Evolutionary conservation across 139 green algal genomes (phyloP).

Genomic region (Chlamydomonas schloesseri): DNA sequence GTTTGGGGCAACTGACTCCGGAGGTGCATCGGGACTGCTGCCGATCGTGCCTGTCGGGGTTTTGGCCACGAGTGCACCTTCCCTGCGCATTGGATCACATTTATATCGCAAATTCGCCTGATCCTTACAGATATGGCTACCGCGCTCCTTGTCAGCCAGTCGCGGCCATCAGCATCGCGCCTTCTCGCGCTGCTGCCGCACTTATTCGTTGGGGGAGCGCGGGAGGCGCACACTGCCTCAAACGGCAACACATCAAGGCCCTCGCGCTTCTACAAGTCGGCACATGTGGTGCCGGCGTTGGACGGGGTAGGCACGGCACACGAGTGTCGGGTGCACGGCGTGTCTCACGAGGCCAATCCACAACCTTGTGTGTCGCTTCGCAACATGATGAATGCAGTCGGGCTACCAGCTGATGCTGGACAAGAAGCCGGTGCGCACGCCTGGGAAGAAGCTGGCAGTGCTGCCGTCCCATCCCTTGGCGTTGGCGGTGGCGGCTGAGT

Average conservation of each 20-base stretch:
- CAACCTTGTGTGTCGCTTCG: too few relatives aligned
- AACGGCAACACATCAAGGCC: background rate
- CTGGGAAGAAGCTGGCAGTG: constrained; percentile 70
- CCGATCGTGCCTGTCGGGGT: too few relatives aligned
- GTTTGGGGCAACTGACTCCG: too few relatives aligned
- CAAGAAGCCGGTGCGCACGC: constrained; percentile 77
- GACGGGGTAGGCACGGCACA: background rate
- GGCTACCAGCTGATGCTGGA: constrained; percentile 78
- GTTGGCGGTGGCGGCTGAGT: constrained; percentile 91
- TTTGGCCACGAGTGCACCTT: too few relatives aligned
- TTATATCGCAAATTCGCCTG: too few relatives aligned
- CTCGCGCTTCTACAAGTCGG: constrained; percentile 20
- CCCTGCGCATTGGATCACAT: too few relatives aligned
- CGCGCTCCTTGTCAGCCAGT: too few relatives aligned
- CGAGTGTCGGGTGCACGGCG: too few relatives aligned
- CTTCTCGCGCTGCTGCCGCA: constrained; percentile 37
- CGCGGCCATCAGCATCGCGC: background rate
- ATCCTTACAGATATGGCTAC: too few relatives aligned
- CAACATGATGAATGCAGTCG: too few relatives aligned
- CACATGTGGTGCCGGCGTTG: background rate
- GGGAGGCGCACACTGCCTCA: background rate
- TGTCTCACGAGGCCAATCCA: too few relatives aligned
- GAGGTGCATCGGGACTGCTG: too few relatives aligned
- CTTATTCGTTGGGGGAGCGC: background rate
- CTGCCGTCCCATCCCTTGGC: constrained; percentile 81